Percentiles rank a stretch among this genome's conserved stretches.
phyloP scores from a whole-genome alignment of 345 rosid genomes.

The Gossypium anomalum region DNA sequence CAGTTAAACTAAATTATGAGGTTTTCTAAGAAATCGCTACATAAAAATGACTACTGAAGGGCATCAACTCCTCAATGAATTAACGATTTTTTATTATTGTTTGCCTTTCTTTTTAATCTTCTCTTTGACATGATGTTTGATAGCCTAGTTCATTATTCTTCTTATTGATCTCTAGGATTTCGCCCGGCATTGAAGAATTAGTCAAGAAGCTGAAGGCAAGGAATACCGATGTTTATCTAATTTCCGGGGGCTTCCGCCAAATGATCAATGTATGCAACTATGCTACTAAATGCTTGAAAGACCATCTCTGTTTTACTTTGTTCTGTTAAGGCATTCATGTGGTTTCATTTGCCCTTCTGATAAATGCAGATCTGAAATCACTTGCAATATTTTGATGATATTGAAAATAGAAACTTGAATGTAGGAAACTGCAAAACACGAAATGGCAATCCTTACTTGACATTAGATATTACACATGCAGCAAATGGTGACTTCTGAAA shows the following conservation, averaged over 20 bases:
- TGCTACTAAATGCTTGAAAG: slow-evolving; percentile 16
- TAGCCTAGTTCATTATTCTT: background rate
- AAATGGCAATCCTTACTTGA: background rate
- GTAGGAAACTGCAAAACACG: background rate
- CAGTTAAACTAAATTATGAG: background rate
- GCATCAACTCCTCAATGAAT: background rate
- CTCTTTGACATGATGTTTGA: background rate
- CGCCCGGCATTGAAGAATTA: slow-evolving; percentile 78
- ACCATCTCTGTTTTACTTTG: slow-evolving; percentile 5
- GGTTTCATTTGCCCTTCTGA: background rate
- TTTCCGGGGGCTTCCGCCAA: slow-evolving; percentile 95
- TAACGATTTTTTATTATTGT: background rate
- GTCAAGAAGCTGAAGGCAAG: slow-evolving; percentile 69
- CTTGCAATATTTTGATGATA: background rate
- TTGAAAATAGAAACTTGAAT: background rate
- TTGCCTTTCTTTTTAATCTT: background rate
- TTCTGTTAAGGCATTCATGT: background rate
- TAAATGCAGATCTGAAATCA: background rate
- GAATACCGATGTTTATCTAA: slow-evolving; percentile 59
- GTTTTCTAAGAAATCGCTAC: background rate
- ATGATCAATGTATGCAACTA: slow-evolving; percentile 78
- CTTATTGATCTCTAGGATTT: slow-evolving; percentile 47
- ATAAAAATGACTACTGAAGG: background rate
- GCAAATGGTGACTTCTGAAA: background rate
- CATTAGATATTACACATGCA: background rate